phyloP scores from a whole-genome alignment of 345 rosid genomes.

The Populus tremula region DNA sequence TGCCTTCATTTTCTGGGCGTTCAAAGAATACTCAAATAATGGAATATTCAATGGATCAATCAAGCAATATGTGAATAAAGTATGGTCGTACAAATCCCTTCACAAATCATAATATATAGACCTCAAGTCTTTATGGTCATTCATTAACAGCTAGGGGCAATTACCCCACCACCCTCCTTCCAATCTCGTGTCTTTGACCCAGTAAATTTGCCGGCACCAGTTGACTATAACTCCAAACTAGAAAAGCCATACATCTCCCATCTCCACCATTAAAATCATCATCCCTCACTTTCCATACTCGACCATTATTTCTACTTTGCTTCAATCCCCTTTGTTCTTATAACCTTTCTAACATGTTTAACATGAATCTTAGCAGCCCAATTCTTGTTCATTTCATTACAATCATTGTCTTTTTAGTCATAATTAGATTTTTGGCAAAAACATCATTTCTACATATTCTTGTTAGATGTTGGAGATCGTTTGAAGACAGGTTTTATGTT shows the following conservation, averaged over 20 bases:
- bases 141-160: neutral
- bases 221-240: neutral
- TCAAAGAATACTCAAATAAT: neutral
- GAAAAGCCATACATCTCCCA: neutral
- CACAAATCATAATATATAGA: neutral
- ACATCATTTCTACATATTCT: conserved; percentile 21
- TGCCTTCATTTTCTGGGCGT: neutral
- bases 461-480: conserved; percentile 1
- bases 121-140: neutral
- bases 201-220: neutral
- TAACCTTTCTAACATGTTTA: neutral
- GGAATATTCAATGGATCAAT: neutral
- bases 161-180: neutral
- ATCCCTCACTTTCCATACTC: neutral
- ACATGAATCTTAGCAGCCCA: conserved; percentile 3
- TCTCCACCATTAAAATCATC: neutral
- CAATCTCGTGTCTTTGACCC: neutral
- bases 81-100: neutral
- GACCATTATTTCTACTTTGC: neutral
- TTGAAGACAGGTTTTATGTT: conserved; percentile 19
- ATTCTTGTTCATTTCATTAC: neutral
- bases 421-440: conserved; percentile 1
- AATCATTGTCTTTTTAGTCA: neutral
- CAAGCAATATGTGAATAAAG: neutral
- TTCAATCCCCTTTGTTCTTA: neutral